Conservation (phyloP, 1,284 basidiomycete species). For the Pisolithus thermaeus region DNA sequence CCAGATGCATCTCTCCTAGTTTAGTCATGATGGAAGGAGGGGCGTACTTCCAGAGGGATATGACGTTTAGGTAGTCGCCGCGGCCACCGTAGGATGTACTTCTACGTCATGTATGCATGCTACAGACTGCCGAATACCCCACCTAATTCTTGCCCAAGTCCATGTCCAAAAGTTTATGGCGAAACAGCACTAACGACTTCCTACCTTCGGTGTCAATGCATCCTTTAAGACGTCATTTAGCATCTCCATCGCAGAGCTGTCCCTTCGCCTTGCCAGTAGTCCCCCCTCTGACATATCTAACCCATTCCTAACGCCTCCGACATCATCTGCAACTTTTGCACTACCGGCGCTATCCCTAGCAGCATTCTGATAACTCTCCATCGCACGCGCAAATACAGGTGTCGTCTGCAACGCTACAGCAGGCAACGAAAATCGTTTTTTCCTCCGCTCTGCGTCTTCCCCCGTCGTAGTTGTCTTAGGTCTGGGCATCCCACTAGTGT, state of each 20-base stretch:
- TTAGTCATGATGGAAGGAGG: no score
- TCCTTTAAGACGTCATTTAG: constrained; percentile 2
- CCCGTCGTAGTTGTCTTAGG: constrained; percentile 8
- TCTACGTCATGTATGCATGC: no score
- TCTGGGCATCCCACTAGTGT: constrained; percentile 1
- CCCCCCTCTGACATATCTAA: neutral
- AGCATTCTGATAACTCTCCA: neutral
- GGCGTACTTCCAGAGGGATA: no score
- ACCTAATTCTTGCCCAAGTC: no score
- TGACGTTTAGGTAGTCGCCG: no score
- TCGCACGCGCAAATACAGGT: constrained; percentile 59
- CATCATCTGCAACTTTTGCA: neutral
- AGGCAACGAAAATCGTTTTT: constrained; percentile 68
- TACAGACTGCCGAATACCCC: no score
- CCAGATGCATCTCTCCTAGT: no score
- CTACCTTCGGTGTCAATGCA: neutral
- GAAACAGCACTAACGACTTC: neutral
- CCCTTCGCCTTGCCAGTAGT: neutral
- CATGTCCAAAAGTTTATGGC: no score
- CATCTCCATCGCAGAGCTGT: constrained; percentile 3
- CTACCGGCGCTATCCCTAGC: neutral
- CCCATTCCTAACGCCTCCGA: neutral
- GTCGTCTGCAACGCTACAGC: constrained; percentile 67
- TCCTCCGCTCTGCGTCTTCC: constrained; percentile 57
- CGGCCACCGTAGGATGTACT: no score